Percentiles rank a stretch among this genome's conserved stretches.
These are phyloP conservation scores for Didymella lethalis DNA, from an alignment of 2,329 filamentous ascomycete species.

Conservation along the genomic window DNA sequence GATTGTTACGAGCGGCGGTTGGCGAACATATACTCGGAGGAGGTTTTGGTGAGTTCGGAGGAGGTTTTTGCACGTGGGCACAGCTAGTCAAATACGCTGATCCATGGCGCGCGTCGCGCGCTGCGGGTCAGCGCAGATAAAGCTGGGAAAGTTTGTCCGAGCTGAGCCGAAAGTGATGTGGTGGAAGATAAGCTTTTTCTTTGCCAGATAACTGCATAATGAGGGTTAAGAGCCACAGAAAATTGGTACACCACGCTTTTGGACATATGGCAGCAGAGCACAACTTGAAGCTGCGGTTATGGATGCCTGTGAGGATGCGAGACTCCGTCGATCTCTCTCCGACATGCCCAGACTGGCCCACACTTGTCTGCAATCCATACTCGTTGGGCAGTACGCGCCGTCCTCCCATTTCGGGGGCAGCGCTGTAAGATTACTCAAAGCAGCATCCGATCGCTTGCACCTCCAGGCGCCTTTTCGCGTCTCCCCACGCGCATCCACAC, in stretches of 20 bases:
- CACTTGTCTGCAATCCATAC: neutral
- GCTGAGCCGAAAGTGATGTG: neutral
- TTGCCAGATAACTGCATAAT: neutral
- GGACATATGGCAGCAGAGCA: neutral
- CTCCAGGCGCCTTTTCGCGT: neutral
- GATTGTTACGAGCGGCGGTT: slow-evolving; percentile 3
- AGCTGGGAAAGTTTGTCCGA: neutral
- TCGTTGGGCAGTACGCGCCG: slow-evolving; percentile 14
- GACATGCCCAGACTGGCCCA: neutral
- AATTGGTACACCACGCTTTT: neutral
- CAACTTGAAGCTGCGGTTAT: neutral
- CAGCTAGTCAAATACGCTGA: slow-evolving; percentile 4
- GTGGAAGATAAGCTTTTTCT: neutral
- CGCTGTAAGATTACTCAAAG: neutral
- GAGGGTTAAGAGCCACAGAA: neutral
- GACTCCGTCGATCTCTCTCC: neutral
- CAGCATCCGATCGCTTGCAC: slow-evolving; percentile 10
- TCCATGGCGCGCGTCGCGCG: neutral
- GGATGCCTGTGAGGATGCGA: neutral
- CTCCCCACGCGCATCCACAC: neutral
- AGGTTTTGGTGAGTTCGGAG: slow-evolving; percentile 18
- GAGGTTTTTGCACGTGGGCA: slow-evolving; percentile 13
- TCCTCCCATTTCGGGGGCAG: slow-evolving; percentile 3
- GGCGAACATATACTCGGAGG: slow-evolving; percentile 15
- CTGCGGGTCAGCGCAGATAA: neutral